Evolutionary conservation across 371 early-diverging fungal genomes (phyloP).

Genomic region (Furculomyces boomerangus): DNA sequence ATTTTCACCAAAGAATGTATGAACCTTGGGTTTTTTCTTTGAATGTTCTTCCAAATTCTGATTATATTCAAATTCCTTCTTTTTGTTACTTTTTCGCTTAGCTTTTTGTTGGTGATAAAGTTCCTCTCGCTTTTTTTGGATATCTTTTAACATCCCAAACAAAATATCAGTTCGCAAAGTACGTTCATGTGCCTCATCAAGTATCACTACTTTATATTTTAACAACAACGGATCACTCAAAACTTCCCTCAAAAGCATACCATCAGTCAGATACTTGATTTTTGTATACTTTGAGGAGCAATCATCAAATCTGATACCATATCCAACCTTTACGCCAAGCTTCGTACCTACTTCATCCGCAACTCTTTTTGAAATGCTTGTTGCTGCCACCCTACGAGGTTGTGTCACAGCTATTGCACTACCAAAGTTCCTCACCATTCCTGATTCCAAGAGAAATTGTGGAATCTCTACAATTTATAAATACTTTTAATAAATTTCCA

Average conservation of each 20-base stretch:
- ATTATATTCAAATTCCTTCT: not conserved
- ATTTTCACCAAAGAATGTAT: too few relatives aligned
- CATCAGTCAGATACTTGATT: conserved; percentile 96
- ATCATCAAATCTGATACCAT: conserved; percentile 94
- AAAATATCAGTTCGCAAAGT: conserved; percentile 93
- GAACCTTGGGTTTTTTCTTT: too few relatives aligned
- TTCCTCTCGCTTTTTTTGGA: conserved; percentile 40
- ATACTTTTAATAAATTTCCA: not conserved
- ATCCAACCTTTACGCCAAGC: conserved; percentile 68
- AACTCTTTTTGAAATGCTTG: conserved; percentile 84
- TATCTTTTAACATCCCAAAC: conserved; percentile 81
- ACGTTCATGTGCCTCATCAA: conserved; percentile 99
- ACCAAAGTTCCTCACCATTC: not conserved
- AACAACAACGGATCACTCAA: conserved; percentile 60
- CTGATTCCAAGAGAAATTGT: not conserved
- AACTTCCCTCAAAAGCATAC: conserved; percentile 89
- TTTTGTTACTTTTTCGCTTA: conserved; percentile 8
- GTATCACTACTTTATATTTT: conserved; percentile 69
- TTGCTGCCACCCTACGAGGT: conserved; percentile 96
- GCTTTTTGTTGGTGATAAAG: conserved; percentile 6
- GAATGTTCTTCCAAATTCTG: too few relatives aligned
- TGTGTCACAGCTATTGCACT: conserved; percentile 26
- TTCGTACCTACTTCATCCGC: conserved; percentile 68
- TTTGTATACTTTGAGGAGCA: conserved; percentile 59
- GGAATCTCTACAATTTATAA: not conserved